These are phyloP conservation scores for Nemophila menziesii DNA, from an alignment of 257 asterid species.

Conservation along the genomic window DNA sequence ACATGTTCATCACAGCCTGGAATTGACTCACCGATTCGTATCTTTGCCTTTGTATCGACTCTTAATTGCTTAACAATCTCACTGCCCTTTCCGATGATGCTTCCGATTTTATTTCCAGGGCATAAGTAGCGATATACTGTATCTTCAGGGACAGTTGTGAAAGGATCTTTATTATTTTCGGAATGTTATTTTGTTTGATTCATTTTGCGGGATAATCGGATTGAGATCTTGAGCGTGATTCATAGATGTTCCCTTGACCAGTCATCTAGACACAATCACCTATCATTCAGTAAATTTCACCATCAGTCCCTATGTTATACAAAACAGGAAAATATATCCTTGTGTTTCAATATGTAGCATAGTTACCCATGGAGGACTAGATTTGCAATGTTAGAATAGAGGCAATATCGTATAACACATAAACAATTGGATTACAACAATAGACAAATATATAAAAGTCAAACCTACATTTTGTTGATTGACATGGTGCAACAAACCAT, in stretches of 20 bases:
- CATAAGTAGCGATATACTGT: constrained; percentile 82
- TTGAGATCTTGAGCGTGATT: constrained; percentile 58
- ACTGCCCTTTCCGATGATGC: constrained; percentile 91
- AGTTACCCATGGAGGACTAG: too few species aligned
- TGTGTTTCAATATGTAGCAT: too few species aligned
- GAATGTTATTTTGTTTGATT: constrained; percentile 59
- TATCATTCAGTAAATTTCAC: too few species aligned
- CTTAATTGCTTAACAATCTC: constrained; percentile 93
- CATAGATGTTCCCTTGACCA: constrained; percentile 72
- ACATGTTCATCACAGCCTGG: constrained; percentile 77
- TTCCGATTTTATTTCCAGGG: constrained; percentile 77
- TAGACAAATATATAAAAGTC: too few species aligned
- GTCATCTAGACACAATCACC: constrained; percentile 45
- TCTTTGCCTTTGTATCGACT: constrained; percentile 76
- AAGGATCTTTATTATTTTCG: constrained; percentile 54
- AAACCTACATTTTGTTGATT: too few species aligned
- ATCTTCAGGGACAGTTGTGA: constrained; percentile 55
- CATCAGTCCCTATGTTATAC: too few species aligned
- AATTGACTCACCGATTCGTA: constrained; percentile 85
- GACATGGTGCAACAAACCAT: too few species aligned
- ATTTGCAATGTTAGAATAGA: too few species aligned
- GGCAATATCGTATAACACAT: too few species aligned
- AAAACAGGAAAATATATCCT: too few species aligned
- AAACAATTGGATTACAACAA: too few species aligned
- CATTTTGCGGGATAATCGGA: constrained; percentile 47